Evolutionary conservation across 2,329 filamentous ascomycete species (phyloP).

Genomic region (Colletotrichum plurivorum): DNA sequence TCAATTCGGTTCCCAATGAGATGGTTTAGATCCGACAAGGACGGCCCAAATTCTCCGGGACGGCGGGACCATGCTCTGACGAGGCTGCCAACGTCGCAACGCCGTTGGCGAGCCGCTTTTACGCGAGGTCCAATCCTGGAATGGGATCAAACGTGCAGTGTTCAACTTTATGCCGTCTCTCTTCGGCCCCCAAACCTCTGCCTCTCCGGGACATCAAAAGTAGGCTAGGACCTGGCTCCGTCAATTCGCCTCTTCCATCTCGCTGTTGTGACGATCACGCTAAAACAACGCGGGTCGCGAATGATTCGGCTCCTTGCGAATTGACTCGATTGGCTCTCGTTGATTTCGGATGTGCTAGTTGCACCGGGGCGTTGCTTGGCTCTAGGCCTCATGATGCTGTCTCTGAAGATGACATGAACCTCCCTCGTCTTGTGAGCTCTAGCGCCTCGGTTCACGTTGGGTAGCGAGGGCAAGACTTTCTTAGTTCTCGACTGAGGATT

Average conservation of each 20-base stretch:
- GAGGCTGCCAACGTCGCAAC: slow-evolving; percentile 11
- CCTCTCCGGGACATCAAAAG: neutral
- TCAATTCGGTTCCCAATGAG: slow-evolving; percentile 25
- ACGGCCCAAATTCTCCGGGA: slow-evolving; percentile 35
- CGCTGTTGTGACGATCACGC: slow-evolving; percentile 12
- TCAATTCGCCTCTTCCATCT: neutral
- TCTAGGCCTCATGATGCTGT: neutral
- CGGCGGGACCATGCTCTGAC: slow-evolving; percentile 28
- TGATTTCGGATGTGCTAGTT: neutral
- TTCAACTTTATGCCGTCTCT: slow-evolving; percentile 13
- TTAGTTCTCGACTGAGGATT: slow-evolving; percentile 1
- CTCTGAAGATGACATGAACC: neutral
- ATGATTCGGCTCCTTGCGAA: slow-evolving; percentile 21
- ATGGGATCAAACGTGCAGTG: slow-evolving; percentile 9
- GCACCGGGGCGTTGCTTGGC: neutral
- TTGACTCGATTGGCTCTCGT: slow-evolving; percentile 17
- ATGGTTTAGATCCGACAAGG: slow-evolving; percentile 25
- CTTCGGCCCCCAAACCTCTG: slow-evolving; percentile 10
- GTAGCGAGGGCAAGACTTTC: neutral
- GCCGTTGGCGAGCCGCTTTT: slow-evolving; percentile 21
- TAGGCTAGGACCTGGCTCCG: neutral
- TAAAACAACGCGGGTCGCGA: neutral
- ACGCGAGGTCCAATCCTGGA: slow-evolving; percentile 29
- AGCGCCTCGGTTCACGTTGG: slow-evolving; percentile 4
- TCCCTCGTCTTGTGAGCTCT: neutral